Evolutionary conservation across 169 alveolate species (phyloP).

Genomic region (Plasmodium knowlesi): DNA sequence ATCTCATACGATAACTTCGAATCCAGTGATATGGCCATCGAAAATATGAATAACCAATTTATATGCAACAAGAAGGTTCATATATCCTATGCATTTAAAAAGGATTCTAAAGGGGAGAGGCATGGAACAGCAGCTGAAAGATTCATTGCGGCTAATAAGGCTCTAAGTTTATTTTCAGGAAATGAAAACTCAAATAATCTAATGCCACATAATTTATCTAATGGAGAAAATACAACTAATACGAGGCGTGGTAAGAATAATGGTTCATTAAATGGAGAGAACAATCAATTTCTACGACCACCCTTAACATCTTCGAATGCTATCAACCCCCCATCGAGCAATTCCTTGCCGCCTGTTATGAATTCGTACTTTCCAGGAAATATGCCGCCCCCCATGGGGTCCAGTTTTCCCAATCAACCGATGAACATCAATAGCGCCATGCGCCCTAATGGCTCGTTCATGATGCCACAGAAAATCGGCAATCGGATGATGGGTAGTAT

Average conservation of each 20-base stretch:
- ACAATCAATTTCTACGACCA: slow-evolving; percentile 4
- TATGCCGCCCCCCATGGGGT: slow-evolving; percentile 2
- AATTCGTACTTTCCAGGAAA: slow-evolving; percentile 18
- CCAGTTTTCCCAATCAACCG: slow-evolving; percentile 26
- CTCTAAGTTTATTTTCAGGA: slow-evolving; percentile 74
- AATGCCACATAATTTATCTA: slow-evolving; percentile 23
- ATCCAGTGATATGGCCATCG: slow-evolving; percentile 98
- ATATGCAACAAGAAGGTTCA: slow-evolving; percentile 96
- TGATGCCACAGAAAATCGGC: slow-evolving; percentile 27
- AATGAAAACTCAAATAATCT: slow-evolving; percentile 76
- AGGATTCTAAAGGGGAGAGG: slow-evolving; percentile 94
- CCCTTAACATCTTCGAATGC: background rate
- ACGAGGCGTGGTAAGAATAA: background rate
- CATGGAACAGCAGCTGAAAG: slow-evolving; percentile 94
- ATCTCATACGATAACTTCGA: slow-evolving; percentile 98
- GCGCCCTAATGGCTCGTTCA: slow-evolving; percentile 13
- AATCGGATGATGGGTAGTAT: slow-evolving; percentile 15
- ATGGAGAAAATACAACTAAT: slow-evolving; percentile 13
- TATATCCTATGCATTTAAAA: slow-evolving; percentile 98
- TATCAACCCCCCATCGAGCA: slow-evolving; percentile 33
- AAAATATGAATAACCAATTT: slow-evolving; percentile 96
- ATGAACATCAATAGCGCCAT: background rate
- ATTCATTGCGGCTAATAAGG: slow-evolving; percentile 90
- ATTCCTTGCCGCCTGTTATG: slow-evolving; percentile 44
- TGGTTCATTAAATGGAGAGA: slow-evolving; percentile 22